Base-by-base conservation (phyloP, 2,329 filamentous ascomycete species). In the Aspergillus phoenicis region DNA sequence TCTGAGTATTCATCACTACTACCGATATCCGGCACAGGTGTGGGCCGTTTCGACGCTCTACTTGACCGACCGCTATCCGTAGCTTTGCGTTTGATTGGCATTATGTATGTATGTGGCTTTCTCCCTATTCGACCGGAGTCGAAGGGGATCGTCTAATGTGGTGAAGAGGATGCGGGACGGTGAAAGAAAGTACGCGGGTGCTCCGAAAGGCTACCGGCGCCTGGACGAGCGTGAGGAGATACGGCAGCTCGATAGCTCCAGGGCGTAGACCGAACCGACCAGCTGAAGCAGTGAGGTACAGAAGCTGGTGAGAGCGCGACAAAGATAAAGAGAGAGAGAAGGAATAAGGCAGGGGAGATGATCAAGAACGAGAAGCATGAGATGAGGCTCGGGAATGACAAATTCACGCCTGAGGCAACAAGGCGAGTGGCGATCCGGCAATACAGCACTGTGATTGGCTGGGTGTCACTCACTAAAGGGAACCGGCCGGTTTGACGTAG, bases 61-160 rank as follows among this genome's bases (percentile, higher is more conserved):
- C 74, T 79, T 62, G 72, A 75, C 71, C 78, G 68, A 74, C 75
- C 68, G 73, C 81, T 81, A 57, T 81, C 78, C 66, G 80, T 70
- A 62, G 89, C 89, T 80, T 91, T 91, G 72, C 89, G 84, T 79
- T 92, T 92, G 17, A 84, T 81, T 64, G 89, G 85, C 89, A 92
- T 91, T 60, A 66, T 57, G 22, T 59, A 66, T 57, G 22, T 59
- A 54, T 36, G 33, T 36, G 28, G 53, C 39, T n/a, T 47, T 20
- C 13, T 33, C 33, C 33, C 11, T 6, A 5, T 45, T 60, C 45
- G 52, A 52, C 58, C 49, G 41, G 26, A 36, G 52, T 47, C 17
- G 47, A 59, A 48, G 51, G 66, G 57, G 64, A 66, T 60, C 53
- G 52, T 67, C 65, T 68, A 65, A 66, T 61, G 49, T 26, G 36